Base-by-base conservation (phyloP, 192 early-diverging fungal genomes). In the Phlyctochytrium bullatum region DNA sequence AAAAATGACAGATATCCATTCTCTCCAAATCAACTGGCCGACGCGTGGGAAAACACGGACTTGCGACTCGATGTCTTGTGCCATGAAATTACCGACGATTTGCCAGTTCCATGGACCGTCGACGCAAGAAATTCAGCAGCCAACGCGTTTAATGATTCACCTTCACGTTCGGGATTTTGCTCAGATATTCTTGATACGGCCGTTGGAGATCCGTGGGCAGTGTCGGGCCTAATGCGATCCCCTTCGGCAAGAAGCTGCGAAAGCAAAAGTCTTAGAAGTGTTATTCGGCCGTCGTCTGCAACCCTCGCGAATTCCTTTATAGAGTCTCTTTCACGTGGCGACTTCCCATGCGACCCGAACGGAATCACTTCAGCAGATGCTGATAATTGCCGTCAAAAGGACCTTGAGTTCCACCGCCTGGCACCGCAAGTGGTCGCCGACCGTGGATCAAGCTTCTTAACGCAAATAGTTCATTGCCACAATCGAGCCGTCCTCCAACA, bases 391-490 rank as follows among this genome's bases (percentile, higher is more conserved):
- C n/a, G n/a, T n/a, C n/a, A n/a, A n/a, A n/a, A n/a, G 32, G 59
- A 72, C 14, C 36, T 27, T 6, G 64, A 74, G 24, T 74, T 74
- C 62, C 73, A 74, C 32, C 16, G 32, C 3, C 25, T 64, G 6
- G 50, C 59, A 6, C 66, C 66, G 34, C 16, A 17, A 32, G 63
- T 74, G 0, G 66, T 78, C 12, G 50, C 65, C 34, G 73, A 69
- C 51, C 62, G 77, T 0, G 77, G 77, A 0, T 64, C 73, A 2
- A 47, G 40, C 40, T 77, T 70, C 34, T 57, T 68, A 1, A 71
- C 36, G 63, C 77, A 82, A 51, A 29, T 77, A 30, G 52, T 34
- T 40, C 69, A 69, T 36, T 82, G 80, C 33, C 71, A 71, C 34
- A 53, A 63, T 10, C n/a, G 69, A 16, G 62, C 62, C n/a, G 3